Evolutionary conservation across 1,284 basidiomycete species (phyloP).

Genomic region (Ceratobasidium sp.): DNA sequence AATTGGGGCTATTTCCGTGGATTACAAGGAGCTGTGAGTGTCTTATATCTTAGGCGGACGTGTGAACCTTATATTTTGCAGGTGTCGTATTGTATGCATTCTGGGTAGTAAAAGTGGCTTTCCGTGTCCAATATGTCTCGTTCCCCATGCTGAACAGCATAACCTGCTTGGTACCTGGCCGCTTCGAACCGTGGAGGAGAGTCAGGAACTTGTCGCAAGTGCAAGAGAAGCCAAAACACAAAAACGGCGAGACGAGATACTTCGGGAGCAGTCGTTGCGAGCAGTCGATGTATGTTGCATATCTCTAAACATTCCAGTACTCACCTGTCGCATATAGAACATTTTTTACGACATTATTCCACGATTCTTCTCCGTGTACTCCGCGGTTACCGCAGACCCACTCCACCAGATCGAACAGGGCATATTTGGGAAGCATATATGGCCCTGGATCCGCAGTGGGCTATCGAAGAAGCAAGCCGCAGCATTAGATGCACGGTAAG

Average conservation of each 20-base stretch:
- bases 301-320: not conserved
- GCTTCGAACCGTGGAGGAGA: not conserved
- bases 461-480: not conserved
- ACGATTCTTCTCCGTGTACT: not conserved
- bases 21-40: not conserved
- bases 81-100: no score
- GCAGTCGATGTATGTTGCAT: not conserved
- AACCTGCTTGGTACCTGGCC: no score
- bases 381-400: not conserved
- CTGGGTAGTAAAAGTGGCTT: no score
- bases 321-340: not conserved
- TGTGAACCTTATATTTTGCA: no score
- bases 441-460: not conserved
- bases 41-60: not conserved
- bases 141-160: no score
- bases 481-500: no score
- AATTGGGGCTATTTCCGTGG: not conserved
- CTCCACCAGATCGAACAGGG: slow-evolving; percentile 14
- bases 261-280: not conserved
- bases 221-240: not conserved
- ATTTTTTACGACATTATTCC: not conserved
- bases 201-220: not conserved
- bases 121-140: no score
- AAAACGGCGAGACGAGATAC: not conserved
- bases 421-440: not conserved